Percentiles rank a stretch among this genome's conserved stretches.
These are phyloP conservation scores for Kwoniella sp. DNA, from an alignment of 768 basidiomycete genomes.

Conservation along the genomic window DNA sequence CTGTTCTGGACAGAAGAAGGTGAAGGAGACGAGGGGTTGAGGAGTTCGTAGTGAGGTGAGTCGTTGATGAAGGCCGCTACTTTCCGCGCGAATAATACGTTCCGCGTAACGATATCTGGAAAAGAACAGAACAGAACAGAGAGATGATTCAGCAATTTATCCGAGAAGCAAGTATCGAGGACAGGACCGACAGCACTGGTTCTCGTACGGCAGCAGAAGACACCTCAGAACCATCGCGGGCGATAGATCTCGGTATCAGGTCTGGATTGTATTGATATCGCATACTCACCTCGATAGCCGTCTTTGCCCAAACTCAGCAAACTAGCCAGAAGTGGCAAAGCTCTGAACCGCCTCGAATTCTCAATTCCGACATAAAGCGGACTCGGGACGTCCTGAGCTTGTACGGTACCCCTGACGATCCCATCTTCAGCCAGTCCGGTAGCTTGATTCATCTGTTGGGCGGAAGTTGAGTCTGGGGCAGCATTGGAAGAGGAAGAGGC, in stretches of 20 bases:
- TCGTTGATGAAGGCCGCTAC: conserved; percentile 52
- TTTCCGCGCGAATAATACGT: conserved; percentile 56
- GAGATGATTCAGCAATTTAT: too few species aligned
- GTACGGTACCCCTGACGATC: conserved; percentile 10
- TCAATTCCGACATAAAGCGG: conserved; percentile 59
- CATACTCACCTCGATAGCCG: conserved; percentile 55
- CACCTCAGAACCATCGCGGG: too few species aligned
- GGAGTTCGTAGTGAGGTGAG: conserved; percentile 37
- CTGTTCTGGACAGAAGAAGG: neutral
- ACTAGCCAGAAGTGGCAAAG: conserved; percentile 58
- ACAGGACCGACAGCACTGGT: too few species aligned
- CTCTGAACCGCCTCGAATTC: conserved; percentile 59
- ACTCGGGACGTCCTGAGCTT: conserved; percentile 43
- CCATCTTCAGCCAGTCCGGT: neutral
- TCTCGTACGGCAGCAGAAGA: too few species aligned
- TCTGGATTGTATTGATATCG: too few species aligned
- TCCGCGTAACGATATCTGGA: conserved; percentile 54
- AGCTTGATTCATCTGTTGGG: neutral
- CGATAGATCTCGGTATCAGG: too few species aligned
- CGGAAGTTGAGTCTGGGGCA: neutral
- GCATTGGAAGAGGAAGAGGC: conserved; percentile 2
- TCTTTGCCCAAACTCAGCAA: conserved; percentile 57
- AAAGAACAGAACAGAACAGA: neutral
- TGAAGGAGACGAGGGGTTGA: conserved; percentile 36
- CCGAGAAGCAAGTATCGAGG: too few species aligned